These are phyloP conservation scores for Erodium moschatum DNA, from an alignment of 441 rosid genomes.

Conservation along the genomic window DNA sequence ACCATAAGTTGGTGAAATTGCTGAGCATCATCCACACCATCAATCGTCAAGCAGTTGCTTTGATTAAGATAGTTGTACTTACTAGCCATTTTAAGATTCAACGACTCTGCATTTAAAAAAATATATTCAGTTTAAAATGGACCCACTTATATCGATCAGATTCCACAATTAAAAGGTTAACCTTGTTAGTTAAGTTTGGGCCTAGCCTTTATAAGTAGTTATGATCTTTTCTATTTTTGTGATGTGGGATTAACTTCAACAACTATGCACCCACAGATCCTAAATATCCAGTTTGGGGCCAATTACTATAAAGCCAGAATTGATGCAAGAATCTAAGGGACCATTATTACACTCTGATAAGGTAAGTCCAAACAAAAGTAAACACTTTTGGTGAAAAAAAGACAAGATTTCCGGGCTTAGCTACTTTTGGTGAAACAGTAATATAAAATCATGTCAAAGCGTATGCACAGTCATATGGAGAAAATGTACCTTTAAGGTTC, in stretches of 20 bases:
- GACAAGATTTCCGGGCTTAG: not conserved
- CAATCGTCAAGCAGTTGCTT: slow-evolving; percentile 67
- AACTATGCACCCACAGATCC: no score
- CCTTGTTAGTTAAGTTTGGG: no score
- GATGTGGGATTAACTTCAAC: no score
- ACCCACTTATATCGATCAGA: no score
- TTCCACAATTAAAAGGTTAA: no score
- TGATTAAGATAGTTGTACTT: slow-evolving; percentile 80
- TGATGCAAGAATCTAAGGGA: slow-evolving; percentile 9
- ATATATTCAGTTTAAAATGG: not conserved
- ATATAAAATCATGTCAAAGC: not conserved
- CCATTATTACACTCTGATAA: not conserved
- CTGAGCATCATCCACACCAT: slow-evolving; percentile 67
- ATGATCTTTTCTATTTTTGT: no score
- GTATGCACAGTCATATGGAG: no score
- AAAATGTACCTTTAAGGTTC: slow-evolving; percentile 58
- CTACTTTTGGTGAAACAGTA: slow-evolving; percentile 6
- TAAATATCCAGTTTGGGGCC: not conserved
- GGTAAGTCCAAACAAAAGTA: slow-evolving; percentile 12
- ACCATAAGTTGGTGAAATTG: slow-evolving; percentile 67
- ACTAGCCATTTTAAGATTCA: slow-evolving; percentile 69
- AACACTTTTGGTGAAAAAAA: not conserved
- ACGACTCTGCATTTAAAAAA: slow-evolving; percentile 43
- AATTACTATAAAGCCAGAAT: not conserved
- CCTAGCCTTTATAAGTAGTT: no score